Percentiles rank a stretch among this genome's conserved stretches.
These are phyloP conservation scores for Lunularia cruciata DNA, from an alignment of 225 moss, liverwort and hornwort genomes.

Conservation along the genomic window DNA sequence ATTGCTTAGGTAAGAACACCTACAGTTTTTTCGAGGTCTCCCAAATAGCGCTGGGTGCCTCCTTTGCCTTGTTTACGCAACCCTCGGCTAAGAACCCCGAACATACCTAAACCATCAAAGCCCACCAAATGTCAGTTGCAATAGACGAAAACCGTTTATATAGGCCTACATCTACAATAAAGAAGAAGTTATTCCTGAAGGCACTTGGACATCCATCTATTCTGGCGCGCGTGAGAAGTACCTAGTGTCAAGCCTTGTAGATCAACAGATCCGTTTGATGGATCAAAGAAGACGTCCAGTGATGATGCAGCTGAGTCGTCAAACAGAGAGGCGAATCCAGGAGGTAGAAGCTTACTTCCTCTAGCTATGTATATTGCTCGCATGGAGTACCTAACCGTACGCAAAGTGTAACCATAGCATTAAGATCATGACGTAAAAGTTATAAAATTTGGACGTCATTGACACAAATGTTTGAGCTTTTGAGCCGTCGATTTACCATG, in stretches of 20 bases:
- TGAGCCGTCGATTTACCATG: conserved; percentile 52
- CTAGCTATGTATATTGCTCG: conserved; percentile 94
- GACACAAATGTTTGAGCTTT: not conserved
- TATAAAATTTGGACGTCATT: not conserved
- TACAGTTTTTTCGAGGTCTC: conserved; percentile 90
- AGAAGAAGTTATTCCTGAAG: not conserved
- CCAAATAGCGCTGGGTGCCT: conserved; percentile 85
- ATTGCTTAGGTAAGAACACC: not conserved
- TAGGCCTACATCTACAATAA: no score
- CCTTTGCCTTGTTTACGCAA: conserved; percentile 85
- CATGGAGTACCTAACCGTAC: conserved; percentile 89
- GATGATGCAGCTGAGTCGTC: conserved; percentile 97
- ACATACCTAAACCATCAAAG: no score
- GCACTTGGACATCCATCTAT: no score
- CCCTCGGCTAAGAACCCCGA: conserved; percentile 87
- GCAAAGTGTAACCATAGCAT: not conserved
- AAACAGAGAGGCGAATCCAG: conserved; percentile 94
- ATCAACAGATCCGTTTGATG: conserved; percentile 82
- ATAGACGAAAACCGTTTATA: no score
- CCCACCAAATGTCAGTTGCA: no score
- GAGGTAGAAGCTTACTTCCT: conserved; percentile 92
- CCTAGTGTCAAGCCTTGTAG: conserved; percentile 94
- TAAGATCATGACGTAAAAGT: no score
- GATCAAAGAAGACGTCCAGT: conserved; percentile 97
- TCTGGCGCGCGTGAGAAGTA: conserved; percentile 16